phyloP scores from a whole-genome alignment of 805 yeast genomes.

The Cyberlindnera samutprakarnensis region DNA sequence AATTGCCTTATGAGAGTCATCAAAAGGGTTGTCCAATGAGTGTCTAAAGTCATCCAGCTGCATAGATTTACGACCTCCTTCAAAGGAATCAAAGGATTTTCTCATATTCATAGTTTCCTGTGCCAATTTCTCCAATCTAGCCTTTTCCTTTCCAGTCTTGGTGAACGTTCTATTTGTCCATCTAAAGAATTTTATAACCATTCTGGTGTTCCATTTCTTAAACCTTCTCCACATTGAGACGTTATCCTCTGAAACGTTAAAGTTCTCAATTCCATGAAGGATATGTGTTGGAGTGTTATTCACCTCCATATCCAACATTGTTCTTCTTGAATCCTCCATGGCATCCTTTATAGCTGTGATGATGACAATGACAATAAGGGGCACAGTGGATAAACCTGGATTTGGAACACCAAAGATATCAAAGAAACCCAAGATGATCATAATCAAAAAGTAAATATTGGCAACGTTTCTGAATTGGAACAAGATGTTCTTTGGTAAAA shows the following conservation, averaged over 20 bases:
- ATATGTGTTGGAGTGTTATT: constrained; percentile 70
- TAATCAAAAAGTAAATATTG: constrained; percentile 73
- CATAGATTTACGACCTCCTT: constrained; percentile 22
- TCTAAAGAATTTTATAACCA: constrained; percentile 5
- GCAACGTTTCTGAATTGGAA: constrained; percentile 87
- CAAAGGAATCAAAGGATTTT: constrained; percentile 32
- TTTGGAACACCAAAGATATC: constrained; percentile 74
- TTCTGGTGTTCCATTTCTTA: constrained; percentile 43
- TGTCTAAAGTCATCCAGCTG: constrained; percentile 22
- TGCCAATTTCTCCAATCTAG: constrained; percentile 20
- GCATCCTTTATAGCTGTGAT: constrained; percentile 78
- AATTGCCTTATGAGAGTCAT: constrained; percentile 20
- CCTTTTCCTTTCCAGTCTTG: constrained; percentile 30
- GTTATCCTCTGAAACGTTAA: constrained; percentile 55
- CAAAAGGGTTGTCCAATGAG: constrained; percentile 21
- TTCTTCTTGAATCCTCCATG: constrained; percentile 72
- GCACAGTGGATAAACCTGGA: constrained; percentile 70
- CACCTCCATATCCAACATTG: constrained; percentile 62
- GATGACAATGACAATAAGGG: constrained; percentile 67
- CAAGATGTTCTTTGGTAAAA: constrained; percentile 75
- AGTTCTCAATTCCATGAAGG: constrained; percentile 45
- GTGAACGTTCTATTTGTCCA: constrained; percentile 18
- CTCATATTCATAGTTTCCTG: constrained; percentile 23
- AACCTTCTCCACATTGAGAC: constrained; percentile 63
- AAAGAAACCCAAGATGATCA: constrained; percentile 74